Conservation (phyloP, 2,329 filamentous ascomycete genomes). For the Venturiaceae sp. region DNA sequence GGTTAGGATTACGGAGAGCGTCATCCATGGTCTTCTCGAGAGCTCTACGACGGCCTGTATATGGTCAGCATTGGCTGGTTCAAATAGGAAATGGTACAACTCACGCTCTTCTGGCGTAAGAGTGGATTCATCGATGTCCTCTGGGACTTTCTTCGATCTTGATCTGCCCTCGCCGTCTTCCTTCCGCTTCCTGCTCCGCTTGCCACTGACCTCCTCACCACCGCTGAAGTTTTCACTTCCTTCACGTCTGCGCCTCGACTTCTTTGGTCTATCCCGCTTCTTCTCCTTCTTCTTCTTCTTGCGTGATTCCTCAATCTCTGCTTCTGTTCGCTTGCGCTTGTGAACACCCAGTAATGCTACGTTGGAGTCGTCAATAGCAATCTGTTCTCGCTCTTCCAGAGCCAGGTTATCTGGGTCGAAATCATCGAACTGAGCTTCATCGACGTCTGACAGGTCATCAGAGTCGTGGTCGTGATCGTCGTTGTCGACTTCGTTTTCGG, state of each 20-base stretch:
- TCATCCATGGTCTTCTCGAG: constrained; percentile 83
- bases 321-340: constrained; percentile 54
- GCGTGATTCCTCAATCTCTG: constrained; percentile 49
- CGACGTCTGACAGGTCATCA: constrained; percentile 53
- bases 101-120: constrained; percentile 74
- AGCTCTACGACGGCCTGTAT: constrained; percentile 55
- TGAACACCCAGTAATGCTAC: constrained; percentile 51
- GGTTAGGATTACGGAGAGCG: constrained; percentile 74
- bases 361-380: constrained; percentile 52
- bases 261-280: constrained; percentile 48
- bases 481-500: constrained; percentile 12
- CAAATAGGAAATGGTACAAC: constrained; percentile 19
- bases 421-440: constrained; percentile 56
- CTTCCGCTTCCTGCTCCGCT: constrained; percentile 36
- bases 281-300: constrained; percentile 57
- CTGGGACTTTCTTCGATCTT: constrained; percentile 28
- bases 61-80: constrained; percentile 10
- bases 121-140: constrained; percentile 64
- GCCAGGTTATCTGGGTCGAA: constrained; percentile 53
- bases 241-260: constrained; percentile 47
- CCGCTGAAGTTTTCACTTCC: constrained; percentile 4
- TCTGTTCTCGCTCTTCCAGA: constrained; percentile 44
- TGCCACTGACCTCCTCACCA: constrained; percentile 31
- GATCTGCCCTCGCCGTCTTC: constrained; percentile 29
- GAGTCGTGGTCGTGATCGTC: constrained; percentile 30